Evolutionary conservation across 257 asterid species (phyloP), one percentile per base, ranked within the genome.

Genomic region (Misopates orontium): DNA sequence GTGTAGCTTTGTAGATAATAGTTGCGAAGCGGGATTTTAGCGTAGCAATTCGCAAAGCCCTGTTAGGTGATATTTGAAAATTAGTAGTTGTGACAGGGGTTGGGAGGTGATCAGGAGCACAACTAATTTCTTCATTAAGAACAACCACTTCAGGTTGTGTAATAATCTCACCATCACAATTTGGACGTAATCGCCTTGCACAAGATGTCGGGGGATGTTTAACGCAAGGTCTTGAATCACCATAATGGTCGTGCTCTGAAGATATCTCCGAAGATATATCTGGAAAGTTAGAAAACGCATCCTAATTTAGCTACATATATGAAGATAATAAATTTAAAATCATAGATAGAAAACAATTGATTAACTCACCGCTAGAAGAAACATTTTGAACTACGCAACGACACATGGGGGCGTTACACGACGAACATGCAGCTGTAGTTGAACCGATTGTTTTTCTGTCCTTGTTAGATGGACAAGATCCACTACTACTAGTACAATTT

Each of bases 11-110:
- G 63, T 77, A 79, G 47, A 89, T 85, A 0, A 90, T 90, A 72
- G 75, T 96, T 23, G 98, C 97, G 73, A 80, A 92, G 49, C 93
- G 91, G 47, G 78, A 85, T 73, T 81, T 89, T 11, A 92, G 77
- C 95, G 71, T 82, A 57, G 96, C 98, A 44, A 76, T 90, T 20
- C 95, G 84, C 68, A 87, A 73, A 13, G 96, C 98, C 80, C 81
- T 87, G 63, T 71, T 75, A 9, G 95, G 86, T 4, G 92, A 90
- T 71, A 79, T 48, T 23, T 57, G 71, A 17, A 73, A 40, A 61
- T 66, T 66, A 71, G 81, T 16, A 4, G 71, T n/a, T n/a, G n/a
- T n/a, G n/a, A n/a, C 75, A 62, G 80, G 68, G 39, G 75, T 23
- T 51, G 86, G 75, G 9, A 48, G 50, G 10, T 71, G 64, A n/a